A percentile compares a stretch with the other conserved stretches of the same genome.
Conservation (phyloP, 2,329 filamentous ascomycete genomes). For the Aureobasidium sp. region DNA sequence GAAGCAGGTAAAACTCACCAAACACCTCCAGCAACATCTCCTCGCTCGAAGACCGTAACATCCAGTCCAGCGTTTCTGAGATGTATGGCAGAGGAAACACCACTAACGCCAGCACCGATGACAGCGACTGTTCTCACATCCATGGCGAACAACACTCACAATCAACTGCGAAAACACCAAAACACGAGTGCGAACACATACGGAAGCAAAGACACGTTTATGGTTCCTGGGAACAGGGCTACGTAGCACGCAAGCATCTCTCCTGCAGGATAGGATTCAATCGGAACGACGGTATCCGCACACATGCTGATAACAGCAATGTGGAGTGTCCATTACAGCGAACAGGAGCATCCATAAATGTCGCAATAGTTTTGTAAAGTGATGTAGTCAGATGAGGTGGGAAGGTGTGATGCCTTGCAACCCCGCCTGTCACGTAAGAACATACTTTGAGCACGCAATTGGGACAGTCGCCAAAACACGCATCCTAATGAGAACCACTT, state of each 20-base stretch:
- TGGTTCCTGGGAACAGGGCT: not conserved
- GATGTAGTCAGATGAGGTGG: not conserved
- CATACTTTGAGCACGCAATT: not conserved
- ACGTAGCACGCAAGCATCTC: not conserved
- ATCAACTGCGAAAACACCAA: not conserved
- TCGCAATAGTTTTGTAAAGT: not conserved
- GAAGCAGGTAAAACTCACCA: slow-evolving; percentile 34
- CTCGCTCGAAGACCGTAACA: slow-evolving; percentile 48
- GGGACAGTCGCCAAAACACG: too few species aligned
- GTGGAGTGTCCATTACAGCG: not conserved
- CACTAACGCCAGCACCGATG: slow-evolving; percentile 45
- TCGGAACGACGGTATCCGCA: not conserved
- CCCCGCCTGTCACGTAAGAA: not conserved
- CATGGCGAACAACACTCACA: not conserved
- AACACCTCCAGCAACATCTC: slow-evolving; percentile 43
- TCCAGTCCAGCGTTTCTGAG: slow-evolving; percentile 37
- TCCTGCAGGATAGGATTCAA: not conserved
- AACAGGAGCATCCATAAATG: not conserved
- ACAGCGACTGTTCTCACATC: slow-evolving; percentile 30
- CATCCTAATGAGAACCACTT: too few species aligned
- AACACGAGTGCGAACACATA: not conserved
- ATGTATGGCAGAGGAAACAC: slow-evolving; percentile 39
- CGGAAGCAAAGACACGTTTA: not conserved
- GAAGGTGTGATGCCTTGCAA: not conserved
- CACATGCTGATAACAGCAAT: not conserved